A percentile compares a stretch with the other conserved stretches of the same genome.
Conservation (phyloP, 1,284 basidiomycete species). For the Takashimella tepidaria region DNA sequence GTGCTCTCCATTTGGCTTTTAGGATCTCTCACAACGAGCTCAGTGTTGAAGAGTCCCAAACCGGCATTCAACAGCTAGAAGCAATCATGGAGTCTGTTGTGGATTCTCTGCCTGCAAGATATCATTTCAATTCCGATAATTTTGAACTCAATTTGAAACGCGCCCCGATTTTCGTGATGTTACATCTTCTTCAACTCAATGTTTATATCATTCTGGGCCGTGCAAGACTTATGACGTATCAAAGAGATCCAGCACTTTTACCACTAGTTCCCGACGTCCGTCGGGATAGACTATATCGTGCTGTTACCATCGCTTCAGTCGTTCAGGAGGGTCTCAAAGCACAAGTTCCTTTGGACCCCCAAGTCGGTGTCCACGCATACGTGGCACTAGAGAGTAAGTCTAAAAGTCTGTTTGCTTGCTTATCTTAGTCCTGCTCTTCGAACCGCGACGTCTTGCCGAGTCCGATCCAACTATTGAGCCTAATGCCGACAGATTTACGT, state of each 20-base stretch:
- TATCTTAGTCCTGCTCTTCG: constrained; percentile 13
- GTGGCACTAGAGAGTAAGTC: constrained; percentile 15
- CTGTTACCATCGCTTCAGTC: constrained; percentile 9
- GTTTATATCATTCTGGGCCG: constrained; percentile 15
- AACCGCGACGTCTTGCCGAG: constrained; percentile 9
- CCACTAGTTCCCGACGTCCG: background rate
- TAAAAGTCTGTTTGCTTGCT: background rate
- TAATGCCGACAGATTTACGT: background rate
- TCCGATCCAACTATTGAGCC: constrained; percentile 8
- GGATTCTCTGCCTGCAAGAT: constrained; percentile 2
- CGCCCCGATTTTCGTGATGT: constrained; percentile 2
- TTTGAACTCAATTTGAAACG: constrained; percentile 3
- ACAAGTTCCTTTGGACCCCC: constrained; percentile 8
- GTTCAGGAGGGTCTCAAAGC: constrained; percentile 9
- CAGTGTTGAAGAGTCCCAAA: constrained; percentile 1
- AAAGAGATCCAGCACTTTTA: constrained; percentile 2
- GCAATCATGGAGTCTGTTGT: background rate
- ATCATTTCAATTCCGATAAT: constrained; percentile 6
- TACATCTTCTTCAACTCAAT: constrained; percentile 17
- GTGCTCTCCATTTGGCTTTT: constrained; percentile 1
- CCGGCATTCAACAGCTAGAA: background rate
- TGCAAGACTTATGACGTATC: constrained; percentile 8
- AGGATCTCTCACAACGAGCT: constrained; percentile 3
- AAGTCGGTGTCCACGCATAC: constrained; percentile 12
- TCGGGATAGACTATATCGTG: constrained; percentile 10